A percentile compares a stretch with the other conserved stretches of the same genome.
phyloP scores from a whole-genome alignment of 768 basidiomycete species.

The Pleurotus sapidus region DNA sequence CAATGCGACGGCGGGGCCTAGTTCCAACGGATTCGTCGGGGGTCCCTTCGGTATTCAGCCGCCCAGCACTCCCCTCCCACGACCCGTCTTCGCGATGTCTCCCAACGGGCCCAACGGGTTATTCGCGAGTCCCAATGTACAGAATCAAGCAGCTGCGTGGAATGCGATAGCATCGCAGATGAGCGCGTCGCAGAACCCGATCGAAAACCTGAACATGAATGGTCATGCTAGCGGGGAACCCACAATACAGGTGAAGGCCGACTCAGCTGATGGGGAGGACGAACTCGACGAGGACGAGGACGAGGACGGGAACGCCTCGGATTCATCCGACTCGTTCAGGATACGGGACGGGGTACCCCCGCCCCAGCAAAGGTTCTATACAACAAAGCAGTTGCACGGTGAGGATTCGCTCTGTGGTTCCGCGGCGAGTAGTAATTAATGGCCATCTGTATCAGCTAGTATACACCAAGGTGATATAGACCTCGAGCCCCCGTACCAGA shows the following conservation, averaged over 20 bases:
- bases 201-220: not conserved
- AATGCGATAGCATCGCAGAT: too few relatives aligned
- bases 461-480: slow-evolving; percentile 73
- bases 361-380: slow-evolving; percentile 36
- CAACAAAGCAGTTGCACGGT: slow-evolving; percentile 48
- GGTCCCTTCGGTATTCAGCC: too few relatives aligned
- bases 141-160: too few relatives aligned
- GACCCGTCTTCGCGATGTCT: too few relatives aligned
- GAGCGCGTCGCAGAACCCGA: too few relatives aligned
- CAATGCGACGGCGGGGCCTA: too few relatives aligned
- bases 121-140: too few relatives aligned
- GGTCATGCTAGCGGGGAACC: too few relatives aligned
- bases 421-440: not conserved
- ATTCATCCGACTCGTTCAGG: slow-evolving; percentile 38
- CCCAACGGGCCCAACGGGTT: too few relatives aligned
- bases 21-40: too few relatives aligned
- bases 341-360: slow-evolving; percentile 39
- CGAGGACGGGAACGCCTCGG: slow-evolving; percentile 39
- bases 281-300: slow-evolving; percentile 52
- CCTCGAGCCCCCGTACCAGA: slow-evolving; percentile 68
- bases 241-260: not conserved
- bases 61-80: too few relatives aligned
- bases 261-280: slow-evolving; percentile 22
- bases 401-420: slow-evolving; percentile 12
- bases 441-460: slow-evolving; percentile 34